Percentiles rank a stretch among this genome's conserved stretches.
Evolutionary conservation across 139 green algal species (phyloP).

Genomic region (Chlamydomonas sphaeroides): DNA sequence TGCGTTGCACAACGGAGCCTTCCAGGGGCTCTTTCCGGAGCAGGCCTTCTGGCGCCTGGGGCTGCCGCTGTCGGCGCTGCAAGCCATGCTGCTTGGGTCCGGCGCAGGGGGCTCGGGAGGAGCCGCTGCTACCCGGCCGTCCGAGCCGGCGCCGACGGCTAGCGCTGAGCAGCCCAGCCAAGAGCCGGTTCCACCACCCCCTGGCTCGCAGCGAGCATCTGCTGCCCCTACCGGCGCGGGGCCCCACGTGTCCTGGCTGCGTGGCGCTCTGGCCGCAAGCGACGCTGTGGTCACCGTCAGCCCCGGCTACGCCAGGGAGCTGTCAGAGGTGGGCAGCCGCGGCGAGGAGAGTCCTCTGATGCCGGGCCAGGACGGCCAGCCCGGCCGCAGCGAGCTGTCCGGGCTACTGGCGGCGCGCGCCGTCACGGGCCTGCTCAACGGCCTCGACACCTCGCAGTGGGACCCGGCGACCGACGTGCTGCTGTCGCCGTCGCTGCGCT

Average conservation of each 20-base stretch:
- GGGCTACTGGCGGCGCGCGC: neutral
- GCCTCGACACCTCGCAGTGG: conserved; percentile 74
- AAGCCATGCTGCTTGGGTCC: conserved; percentile 27
- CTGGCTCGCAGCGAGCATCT: too few relatives aligned
- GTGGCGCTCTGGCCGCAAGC: conserved; percentile 61
- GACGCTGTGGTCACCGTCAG: conserved; percentile 85
- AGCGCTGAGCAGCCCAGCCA: too few relatives aligned
- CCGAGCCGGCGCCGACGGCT: too few relatives aligned
- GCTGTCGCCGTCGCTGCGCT: conserved; percentile 65
- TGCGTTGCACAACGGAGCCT: conserved; percentile 70
- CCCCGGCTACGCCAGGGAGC: conserved; percentile 73
- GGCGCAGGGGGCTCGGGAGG: neutral
- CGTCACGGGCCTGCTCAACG: conserved; percentile 80
- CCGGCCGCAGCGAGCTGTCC: neutral
- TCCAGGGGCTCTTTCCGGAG: conserved; percentile 52
- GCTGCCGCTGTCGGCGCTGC: conserved; percentile 37
- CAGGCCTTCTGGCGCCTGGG: conserved; percentile 45
- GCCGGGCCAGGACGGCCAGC: neutral
- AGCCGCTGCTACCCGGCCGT: too few relatives aligned
- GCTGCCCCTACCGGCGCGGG: too few relatives aligned
- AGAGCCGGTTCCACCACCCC: too few relatives aligned
- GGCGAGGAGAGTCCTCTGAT: too few relatives aligned
- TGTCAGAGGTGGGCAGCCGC: conserved; percentile 48
- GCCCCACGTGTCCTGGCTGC: conserved; percentile 69
- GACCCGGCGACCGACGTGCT: conserved; percentile 69